Conservation (phyloP, 768 basidiomycete genomes). For the Macrolepiota fuliginosa region DNA sequence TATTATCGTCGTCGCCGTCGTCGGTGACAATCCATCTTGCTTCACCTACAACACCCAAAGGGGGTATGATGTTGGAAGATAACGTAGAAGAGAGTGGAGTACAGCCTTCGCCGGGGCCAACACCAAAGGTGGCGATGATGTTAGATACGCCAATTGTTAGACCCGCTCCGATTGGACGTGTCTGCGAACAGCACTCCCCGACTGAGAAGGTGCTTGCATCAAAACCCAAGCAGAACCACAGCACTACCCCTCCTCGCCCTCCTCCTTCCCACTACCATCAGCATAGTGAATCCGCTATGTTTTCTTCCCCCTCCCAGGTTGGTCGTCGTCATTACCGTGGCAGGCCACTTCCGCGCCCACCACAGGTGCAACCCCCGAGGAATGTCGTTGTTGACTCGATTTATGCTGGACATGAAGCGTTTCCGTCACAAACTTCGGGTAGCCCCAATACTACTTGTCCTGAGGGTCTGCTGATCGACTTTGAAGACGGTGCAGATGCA, state of each 20-base stretch:
- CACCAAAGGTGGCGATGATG: neutral
- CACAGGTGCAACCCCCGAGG: slow-evolving; percentile 32
- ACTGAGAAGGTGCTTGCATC: neutral
- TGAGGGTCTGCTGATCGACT: slow-evolving; percentile 57
- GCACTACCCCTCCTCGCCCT: neutral
- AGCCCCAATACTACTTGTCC: slow-evolving; percentile 26
- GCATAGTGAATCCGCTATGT: slow-evolving; percentile 20
- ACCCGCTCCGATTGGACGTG: neutral
- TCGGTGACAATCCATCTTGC: slow-evolving; percentile 1
- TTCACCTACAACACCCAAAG: slow-evolving; percentile 12
- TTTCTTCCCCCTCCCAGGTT: slow-evolving; percentile 15
- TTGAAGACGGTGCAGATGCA: slow-evolving; percentile 34
- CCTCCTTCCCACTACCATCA: slow-evolving; percentile 11
- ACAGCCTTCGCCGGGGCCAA: slow-evolving; percentile 8
- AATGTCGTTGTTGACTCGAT: slow-evolving; percentile 17
- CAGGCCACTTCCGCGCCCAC: slow-evolving; percentile 52
- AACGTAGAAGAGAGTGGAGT: neutral
- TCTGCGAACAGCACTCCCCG: neutral
- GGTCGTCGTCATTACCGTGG: slow-evolving; percentile 48
- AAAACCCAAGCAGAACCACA: slow-evolving; percentile 1
- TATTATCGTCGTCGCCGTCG: neutral
- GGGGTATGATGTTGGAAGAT: neutral
- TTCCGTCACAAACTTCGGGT: neutral
- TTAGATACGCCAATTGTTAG: neutral
- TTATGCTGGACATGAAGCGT: slow-evolving; percentile 9